Conservation (phyloP, 1,284 basidiomycete genomes). For the Cryptococcus maquisensis region DNA sequence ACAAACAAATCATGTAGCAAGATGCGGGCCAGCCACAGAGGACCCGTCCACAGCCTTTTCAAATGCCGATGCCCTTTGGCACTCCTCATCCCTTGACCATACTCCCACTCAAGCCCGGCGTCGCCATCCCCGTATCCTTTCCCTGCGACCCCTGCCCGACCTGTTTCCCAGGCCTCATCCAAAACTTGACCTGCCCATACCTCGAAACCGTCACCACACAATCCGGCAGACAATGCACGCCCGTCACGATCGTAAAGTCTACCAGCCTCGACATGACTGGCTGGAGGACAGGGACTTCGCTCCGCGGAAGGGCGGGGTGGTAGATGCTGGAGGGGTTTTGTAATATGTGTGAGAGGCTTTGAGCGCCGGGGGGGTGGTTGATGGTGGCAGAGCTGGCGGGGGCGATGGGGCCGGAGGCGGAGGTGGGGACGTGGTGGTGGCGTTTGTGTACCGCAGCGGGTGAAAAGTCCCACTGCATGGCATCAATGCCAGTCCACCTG, state of each 20-base stretch:
- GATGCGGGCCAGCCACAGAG: too few relatives aligned
- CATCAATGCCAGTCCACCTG: neutral
- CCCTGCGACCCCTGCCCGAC: neutral
- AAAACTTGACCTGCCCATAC: slow-evolving; percentile 69
- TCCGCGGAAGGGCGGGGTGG: slow-evolving; percentile 80
- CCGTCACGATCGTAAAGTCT: slow-evolving; percentile 69
- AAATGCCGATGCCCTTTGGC: neutral
- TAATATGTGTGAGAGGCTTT: slow-evolving; percentile 45
- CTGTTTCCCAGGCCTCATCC: slow-evolving; percentile 62
- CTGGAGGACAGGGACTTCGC: slow-evolving; percentile 84
- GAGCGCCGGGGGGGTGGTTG: slow-evolving; percentile 54
- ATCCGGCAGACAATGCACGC: slow-evolving; percentile 65
- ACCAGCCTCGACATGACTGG: slow-evolving; percentile 78
- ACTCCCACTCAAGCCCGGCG: neutral
- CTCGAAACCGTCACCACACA: slow-evolving; percentile 72
- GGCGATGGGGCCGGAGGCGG: slow-evolving; percentile 29
- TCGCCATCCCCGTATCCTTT: neutral
- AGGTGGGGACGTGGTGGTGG: slow-evolving; percentile 38
- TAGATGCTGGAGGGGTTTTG: slow-evolving; percentile 53
- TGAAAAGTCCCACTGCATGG: slow-evolving; percentile 79
- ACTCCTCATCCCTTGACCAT: neutral
- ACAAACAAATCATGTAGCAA: too few relatives aligned
- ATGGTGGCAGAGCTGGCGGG: neutral
- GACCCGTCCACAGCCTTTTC: too few relatives aligned
- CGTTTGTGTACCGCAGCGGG: slow-evolving; percentile 50